These are phyloP conservation scores for Tolypocladium tropicale DNA, from an alignment of 2,329 filamentous ascomycete species.

Conservation along the genomic window DNA sequence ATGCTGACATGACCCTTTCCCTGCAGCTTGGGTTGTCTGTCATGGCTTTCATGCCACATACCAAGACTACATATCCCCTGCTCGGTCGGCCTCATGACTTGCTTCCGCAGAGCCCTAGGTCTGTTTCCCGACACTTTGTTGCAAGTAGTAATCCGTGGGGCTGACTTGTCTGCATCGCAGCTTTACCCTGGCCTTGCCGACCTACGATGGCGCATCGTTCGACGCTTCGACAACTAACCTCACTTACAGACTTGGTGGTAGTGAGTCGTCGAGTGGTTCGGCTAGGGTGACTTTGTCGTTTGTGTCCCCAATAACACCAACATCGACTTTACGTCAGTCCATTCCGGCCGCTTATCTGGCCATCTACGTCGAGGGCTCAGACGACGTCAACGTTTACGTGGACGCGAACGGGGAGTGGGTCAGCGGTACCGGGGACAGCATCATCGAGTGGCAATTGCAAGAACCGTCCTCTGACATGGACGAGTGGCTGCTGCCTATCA, in stretches of 20 bases:
- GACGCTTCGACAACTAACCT: conserved; percentile 41
- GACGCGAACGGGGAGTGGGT: conserved; percentile 74
- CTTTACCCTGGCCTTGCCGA: conserved; percentile 30
- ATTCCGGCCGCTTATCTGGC: conserved; percentile 75
- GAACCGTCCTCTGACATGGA: conserved; percentile 2
- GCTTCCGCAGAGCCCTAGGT: conserved; percentile 18
- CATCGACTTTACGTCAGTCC: conserved; percentile 68
- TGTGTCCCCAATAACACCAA: conserved; percentile 70
- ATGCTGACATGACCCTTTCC: conserved; percentile 2
- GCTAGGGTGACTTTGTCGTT: conserved; percentile 39
- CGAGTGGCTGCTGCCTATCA: conserved; percentile 28
- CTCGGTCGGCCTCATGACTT: conserved; percentile 42
- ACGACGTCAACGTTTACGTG: conserved; percentile 54
- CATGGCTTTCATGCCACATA: conserved; percentile 33
- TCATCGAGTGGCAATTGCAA: conserved; percentile 58
- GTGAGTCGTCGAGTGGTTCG: conserved; percentile 13
- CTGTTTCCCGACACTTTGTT: conserved; percentile 6
- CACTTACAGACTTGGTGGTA: conserved; percentile 29
- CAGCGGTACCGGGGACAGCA: conserved; percentile 59
- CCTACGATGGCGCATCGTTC: conserved; percentile 33
- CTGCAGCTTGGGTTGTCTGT: conserved; percentile 36
- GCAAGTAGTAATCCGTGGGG: neutral
- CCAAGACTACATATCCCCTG: conserved; percentile 35
- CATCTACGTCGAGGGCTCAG: conserved; percentile 56
- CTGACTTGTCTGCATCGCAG: neutral